phyloP scores from a whole-genome alignment of 768 basidiomycete genomes.

The Suillus placidus region DNA sequence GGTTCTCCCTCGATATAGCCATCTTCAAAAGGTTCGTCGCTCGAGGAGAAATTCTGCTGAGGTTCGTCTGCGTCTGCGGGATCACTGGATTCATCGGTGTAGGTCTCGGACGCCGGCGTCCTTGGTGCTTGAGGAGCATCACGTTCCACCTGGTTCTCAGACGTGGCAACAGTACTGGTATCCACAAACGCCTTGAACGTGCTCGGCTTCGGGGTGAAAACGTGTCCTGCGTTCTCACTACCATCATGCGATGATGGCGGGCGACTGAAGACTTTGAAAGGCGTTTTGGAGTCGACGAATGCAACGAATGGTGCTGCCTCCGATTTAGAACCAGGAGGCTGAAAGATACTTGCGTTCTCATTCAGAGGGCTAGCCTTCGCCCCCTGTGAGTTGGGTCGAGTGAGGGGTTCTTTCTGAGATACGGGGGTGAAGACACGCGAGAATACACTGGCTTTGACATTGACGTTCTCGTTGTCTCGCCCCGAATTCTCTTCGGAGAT shows the following conservation, averaged over 20 bases:
- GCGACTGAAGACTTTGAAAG: constrained; percentile 70
- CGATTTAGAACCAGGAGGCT: constrained; percentile 17
- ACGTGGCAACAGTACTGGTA: constrained; percentile 16
- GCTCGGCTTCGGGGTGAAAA: constrained; percentile 50
- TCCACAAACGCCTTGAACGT: constrained; percentile 45
- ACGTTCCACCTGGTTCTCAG: constrained; percentile 16
- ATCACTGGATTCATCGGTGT: constrained; percentile 38
- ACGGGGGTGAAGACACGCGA: constrained; percentile 69
- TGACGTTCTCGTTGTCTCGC: constrained; percentile 3
- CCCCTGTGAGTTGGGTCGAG: constrained; percentile 25
- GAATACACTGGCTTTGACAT: constrained; percentile 45
- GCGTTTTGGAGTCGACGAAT: constrained; percentile 42
- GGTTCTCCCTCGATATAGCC: constrained; percentile 31
- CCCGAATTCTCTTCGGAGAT: constrained; percentile 39
- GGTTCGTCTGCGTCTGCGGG: constrained; percentile 14
- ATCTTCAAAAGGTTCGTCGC: constrained; percentile 38
- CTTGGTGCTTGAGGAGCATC: constrained; percentile 20
- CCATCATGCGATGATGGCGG: constrained; percentile 50
- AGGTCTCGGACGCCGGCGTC: constrained; percentile 21
- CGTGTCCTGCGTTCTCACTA: constrained; percentile 38
- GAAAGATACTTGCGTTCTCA: constrained; percentile 14
- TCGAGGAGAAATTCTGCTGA: constrained; percentile 33
- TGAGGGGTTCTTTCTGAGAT: constrained; percentile 40
- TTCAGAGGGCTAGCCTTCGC: constrained; percentile 21
- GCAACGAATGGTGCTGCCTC: constrained; percentile 43